Evolutionary conservation across 2,329 filamentous ascomycete species (phyloP).

Genomic region (Aspergillus pseudoterreus): DNA sequence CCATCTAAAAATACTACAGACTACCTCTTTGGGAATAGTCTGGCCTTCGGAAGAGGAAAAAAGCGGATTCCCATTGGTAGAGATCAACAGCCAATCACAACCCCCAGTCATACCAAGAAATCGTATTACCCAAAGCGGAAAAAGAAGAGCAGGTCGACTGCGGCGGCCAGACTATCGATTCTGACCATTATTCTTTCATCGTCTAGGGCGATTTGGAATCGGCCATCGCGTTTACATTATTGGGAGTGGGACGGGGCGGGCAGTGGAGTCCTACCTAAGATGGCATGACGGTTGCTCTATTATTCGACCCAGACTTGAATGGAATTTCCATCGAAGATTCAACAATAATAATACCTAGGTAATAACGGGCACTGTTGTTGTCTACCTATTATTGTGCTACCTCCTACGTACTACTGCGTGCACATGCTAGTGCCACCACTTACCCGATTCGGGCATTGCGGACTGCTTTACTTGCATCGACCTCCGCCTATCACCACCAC

Average conservation of each 20-base stretch:
- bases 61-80: neutral
- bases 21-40: no score
- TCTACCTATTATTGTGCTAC: no score
- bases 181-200: no score
- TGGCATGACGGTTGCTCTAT: neutral
- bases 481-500: neutral
- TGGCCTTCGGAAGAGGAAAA: no score
- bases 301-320: no score
- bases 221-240: no score
- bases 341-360: neutral
- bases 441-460: neutral
- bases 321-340: no score
- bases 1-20: no score
- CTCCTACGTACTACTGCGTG: no score
- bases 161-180: no score
- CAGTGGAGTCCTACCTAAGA: neutral
- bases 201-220: no score
- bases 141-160: constrained; percentile 15
- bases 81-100: constrained; percentile 4
- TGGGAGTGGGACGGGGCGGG: no score
- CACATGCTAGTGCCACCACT: neutral
- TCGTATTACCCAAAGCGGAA: constrained; percentile 16
- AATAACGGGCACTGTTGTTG: neutral
- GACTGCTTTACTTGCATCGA: neutral
- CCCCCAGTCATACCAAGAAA: constrained; percentile 10